phyloP scores from a whole-genome alignment of 352 stramenopile genomes.

The Globisporangium takayamanum region DNA sequence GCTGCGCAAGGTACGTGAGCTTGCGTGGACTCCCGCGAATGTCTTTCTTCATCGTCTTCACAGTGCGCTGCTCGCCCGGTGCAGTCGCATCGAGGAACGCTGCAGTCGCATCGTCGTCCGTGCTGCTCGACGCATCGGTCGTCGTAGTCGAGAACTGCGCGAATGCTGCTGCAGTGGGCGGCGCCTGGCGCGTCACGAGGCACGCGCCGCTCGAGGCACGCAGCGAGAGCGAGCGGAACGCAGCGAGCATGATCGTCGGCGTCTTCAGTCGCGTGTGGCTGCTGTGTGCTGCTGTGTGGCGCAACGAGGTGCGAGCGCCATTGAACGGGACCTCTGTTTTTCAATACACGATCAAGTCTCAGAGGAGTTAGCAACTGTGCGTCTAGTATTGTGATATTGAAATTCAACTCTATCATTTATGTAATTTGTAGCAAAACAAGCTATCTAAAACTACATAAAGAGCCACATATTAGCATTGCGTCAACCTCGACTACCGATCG shows the following conservation, averaged over 20 bases:
- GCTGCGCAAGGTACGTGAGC: constrained; percentile 74
- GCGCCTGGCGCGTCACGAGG: constrained; percentile 10
- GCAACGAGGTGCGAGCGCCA: background rate
- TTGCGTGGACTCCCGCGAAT: constrained; percentile 80
- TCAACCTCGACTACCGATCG: too few relatives aligned
- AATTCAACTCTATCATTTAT: too few relatives aligned
- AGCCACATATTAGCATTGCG: too few relatives aligned
- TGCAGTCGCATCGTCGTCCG: constrained; percentile 44
- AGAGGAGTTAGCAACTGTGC: too few relatives aligned
- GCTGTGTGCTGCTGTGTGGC: background rate
- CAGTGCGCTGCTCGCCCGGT: constrained; percentile 37
- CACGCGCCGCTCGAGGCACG: constrained; percentile 24
- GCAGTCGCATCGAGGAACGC: constrained; percentile 62
- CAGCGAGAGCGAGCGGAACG: constrained; percentile 59
- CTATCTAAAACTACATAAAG: too few relatives aligned
- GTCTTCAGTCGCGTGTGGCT: constrained; percentile 1
- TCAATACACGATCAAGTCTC: too few relatives aligned
- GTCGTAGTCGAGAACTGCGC: constrained; percentile 34
- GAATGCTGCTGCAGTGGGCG: constrained; percentile 11
- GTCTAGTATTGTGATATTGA: too few relatives aligned
- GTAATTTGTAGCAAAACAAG: too few relatives aligned
- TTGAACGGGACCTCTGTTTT: too few relatives aligned
- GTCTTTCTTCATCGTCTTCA: constrained; percentile 80
- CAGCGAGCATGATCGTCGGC: constrained; percentile 45
- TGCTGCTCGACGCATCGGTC: constrained; percentile 8